Base-by-base conservation (phyloP, 2,329 filamentous ascomycete species). In the Parastagonospora avenae region DNA sequence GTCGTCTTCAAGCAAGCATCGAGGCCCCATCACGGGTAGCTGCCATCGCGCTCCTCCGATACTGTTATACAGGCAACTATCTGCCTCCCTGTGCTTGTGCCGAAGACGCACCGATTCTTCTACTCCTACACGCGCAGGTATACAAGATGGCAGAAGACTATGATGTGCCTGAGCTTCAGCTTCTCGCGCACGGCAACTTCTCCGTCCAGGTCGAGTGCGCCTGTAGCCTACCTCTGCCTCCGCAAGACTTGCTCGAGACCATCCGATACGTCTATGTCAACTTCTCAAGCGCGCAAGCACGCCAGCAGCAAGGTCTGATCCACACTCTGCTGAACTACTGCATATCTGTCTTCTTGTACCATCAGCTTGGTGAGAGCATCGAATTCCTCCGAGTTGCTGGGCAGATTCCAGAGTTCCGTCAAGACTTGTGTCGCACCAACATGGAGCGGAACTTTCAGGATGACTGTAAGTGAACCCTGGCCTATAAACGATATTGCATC, bases 311-410 rank as follows among this genome's bases (percentile, higher is more conserved):
- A 24, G 55, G 61, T 14, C 60, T 79, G 4, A 54, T 76, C 7
- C 68, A 76, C 36, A 73, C 70, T 0, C 62, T 79, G 12, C 63
- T 77, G 42, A 70, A 77, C 55, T 79, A 79, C 59, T 79, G 76
- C 50, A 65, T 79, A 15, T 63, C 67, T 6, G 65, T 62, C 27
- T 78, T 76, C 55, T 32, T 60, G 3, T 65, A 68, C 24, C 76
- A 79, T 51, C 55, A 57, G 12, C 66, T 79, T 3, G 70, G 61
- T 2, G 45, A 70, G 16, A 63, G 72, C 36, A 46, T 52, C 9
- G 68, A 70, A 2, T 79, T 80, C 59, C 62, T 67, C 16, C 53
- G 67, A 11, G 51, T 76, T 9, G 68, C 70, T 1, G 72, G 61
- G 35, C 70, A 76, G 6, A 61, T 75, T 9, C 60, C 68, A 6